Conservation (phyloP, 2,329 filamentous ascomycete genomes). For the Nigrospora oryzae region DNA sequence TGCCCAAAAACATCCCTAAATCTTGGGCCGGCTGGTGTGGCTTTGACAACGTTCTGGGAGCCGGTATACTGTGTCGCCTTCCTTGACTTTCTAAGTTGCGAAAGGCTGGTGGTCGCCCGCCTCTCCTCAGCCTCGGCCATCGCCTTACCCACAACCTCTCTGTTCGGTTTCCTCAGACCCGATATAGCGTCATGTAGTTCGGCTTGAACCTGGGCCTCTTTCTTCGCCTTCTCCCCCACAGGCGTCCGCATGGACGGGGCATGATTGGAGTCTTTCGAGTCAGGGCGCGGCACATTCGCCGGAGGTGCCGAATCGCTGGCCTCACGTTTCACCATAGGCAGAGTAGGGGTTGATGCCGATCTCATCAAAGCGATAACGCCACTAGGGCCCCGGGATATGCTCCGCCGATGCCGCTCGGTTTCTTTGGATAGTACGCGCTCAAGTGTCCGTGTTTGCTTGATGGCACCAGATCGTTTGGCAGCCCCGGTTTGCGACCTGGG, state of each 20-base stretch:
- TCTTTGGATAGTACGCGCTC: conserved; percentile 52
- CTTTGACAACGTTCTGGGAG: conserved; percentile 40
- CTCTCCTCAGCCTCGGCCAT: conserved; percentile 60
- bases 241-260: conserved; percentile 29
- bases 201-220: conserved; percentile 58
- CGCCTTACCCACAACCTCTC: conserved; percentile 58
- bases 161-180: conserved; percentile 67
- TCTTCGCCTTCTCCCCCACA: conserved; percentile 50
- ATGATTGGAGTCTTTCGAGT: conserved; percentile 30
- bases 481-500: conserved; percentile 42
- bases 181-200: conserved; percentile 68
- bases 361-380: conserved; percentile 56
- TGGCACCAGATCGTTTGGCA: conserved; percentile 35
- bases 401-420: conserved; percentile 43
- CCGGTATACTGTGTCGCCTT: conserved; percentile 34
- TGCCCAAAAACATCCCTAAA: conserved; percentile 39
- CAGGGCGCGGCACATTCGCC: conserved; percentile 38
- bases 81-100: conserved; percentile 40
- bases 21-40: conserved; percentile 46
- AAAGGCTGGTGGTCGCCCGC: conserved; percentile 38
- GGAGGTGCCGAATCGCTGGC: conserved; percentile 49
- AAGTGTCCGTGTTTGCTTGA: conserved; percentile 41
- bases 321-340: conserved; percentile 60
- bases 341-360: conserved; percentile 55
- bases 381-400: conserved; percentile 46